Evolutionary conservation across 2,329 filamentous ascomycete species (phyloP), one percentile per base, ranked within the genome.

Genomic region (Xylariales sp.): DNA sequence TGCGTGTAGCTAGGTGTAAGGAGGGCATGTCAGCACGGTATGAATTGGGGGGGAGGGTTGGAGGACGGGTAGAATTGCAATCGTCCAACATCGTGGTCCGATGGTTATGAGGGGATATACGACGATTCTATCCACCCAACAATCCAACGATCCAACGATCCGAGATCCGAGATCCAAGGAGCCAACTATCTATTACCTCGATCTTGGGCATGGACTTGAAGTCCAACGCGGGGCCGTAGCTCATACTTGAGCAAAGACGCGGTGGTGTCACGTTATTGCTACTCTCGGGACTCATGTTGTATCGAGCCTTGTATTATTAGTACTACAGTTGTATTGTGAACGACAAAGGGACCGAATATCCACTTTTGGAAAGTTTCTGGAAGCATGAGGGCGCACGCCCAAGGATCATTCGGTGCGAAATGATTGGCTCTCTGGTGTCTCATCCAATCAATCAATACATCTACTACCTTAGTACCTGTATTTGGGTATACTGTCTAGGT

Each of bases 191-290:
- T 7, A 32, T 69, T 69, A 73, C 71, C 69, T 73, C 71, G 32
- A 73, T 70, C 30, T 73, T 73, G 1, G 71, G 71, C 71, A 73
- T 73, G 39, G 70, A 62, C 70, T 46, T 63, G 62, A 73, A 73
- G 56, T 72, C 68, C 28, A 72, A 23, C 9, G n/a, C 46, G 36
- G 46, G 8, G 18, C 23, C 18, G 30, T 52, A 5, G 36, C 28
- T 30, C 69, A 71, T 71, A 1, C 4, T 53, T 45, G 46, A 18
- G 50, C 4, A 8, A 39, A 30, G 39, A n/a, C 12, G 34, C 14
- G 3, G 18, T n/a, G 36, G 18, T 30, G 34, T n/a, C 16, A 45
- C 23, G 46, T 32, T 16, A 30, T 18, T 45, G 32, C 28, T 32
- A 5, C 6, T 32, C 23, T 45, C 45, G 36, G 53, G 18, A 56